Conservation (phyloP, 1,139 yeast genomes). For the Pneumocystis murina region DNA sequence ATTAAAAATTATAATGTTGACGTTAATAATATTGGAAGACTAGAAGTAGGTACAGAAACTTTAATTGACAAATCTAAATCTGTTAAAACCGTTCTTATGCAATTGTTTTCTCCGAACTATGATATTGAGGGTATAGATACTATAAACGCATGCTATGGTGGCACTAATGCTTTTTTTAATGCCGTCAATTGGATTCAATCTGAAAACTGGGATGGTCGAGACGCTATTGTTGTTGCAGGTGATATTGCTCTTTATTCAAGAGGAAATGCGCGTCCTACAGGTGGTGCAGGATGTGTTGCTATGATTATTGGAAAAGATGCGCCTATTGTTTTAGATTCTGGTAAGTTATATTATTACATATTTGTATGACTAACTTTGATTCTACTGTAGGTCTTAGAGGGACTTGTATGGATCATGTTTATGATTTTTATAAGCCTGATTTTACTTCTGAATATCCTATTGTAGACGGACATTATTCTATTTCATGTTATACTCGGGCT, state of each 20-base stretch:
- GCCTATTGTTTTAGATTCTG: slow-evolving; percentile 78
- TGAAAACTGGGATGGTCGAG: slow-evolving; percentile 95
- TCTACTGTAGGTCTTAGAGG: slow-evolving; percentile 22
- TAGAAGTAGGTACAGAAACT: slow-evolving; percentile 98
- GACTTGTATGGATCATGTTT: slow-evolving; percentile 33
- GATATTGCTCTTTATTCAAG: slow-evolving; percentile 95
- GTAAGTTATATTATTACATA: slow-evolving; percentile 47
- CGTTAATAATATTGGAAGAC: slow-evolving; percentile 68
- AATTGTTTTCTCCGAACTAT: slow-evolving; percentile 51
- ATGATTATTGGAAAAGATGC: slow-evolving; percentile 94
- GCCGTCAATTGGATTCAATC: slow-evolving; percentile 94
- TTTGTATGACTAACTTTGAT: slow-evolving; percentile 95
- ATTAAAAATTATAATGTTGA: slow-evolving; percentile 72
- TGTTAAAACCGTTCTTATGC: slow-evolving; percentile 91
- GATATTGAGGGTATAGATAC: slow-evolving; percentile 97
- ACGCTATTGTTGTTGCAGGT: slow-evolving; percentile 92
- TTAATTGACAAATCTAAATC: slow-evolving; percentile 93
- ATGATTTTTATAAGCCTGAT: slow-evolving; percentile 47
- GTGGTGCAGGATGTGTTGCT: slow-evolving; percentile 98
- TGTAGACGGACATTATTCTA: slow-evolving; percentile 94
- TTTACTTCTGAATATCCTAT: slow-evolving; percentile 92
- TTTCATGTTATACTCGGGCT: slow-evolving; percentile 87
- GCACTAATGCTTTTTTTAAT: slow-evolving; percentile 88
- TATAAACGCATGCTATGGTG: slow-evolving; percentile 96
- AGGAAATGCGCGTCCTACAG: slow-evolving; percentile 98